A percentile compares a stretch with the other conserved stretches of the same genome.
Conservation (phyloP, 2,329 filamentous ascomycete genomes). For the Trichothecium sympodiale region DNA sequence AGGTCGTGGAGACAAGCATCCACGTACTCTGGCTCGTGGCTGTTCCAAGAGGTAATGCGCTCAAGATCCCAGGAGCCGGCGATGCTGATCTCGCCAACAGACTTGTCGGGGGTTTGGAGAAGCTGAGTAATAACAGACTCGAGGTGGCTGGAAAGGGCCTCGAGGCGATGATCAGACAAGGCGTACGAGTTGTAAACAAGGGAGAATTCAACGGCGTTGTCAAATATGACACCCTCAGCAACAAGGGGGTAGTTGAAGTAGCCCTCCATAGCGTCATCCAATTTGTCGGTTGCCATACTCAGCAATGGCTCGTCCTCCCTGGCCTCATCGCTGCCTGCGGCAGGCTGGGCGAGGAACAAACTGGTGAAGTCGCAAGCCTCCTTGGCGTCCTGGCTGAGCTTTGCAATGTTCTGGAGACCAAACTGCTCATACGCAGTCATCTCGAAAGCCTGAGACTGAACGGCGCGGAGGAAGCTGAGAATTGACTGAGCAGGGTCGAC, state of each 20-base stretch:
- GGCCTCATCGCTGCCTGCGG: slow-evolving; percentile 1
- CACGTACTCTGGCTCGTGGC: neutral
- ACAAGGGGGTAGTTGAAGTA: slow-evolving; percentile 7
- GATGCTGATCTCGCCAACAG: neutral
- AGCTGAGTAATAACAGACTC: too few relatives aligned
- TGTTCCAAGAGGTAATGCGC: too few relatives aligned
- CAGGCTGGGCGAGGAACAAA: neutral
- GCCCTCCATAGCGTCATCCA: slow-evolving; percentile 5
- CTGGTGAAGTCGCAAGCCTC: neutral
- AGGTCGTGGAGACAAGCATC: neutral
- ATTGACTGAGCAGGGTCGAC: neutral
- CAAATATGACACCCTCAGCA: neutral
- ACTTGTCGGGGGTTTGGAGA: too few relatives aligned
- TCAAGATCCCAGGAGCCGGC: neutral
- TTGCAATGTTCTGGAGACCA: slow-evolving; percentile 7
- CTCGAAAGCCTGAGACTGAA: slow-evolving; percentile 1
- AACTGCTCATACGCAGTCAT: slow-evolving; percentile 10
- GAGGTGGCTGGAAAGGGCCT: slow-evolving; percentile 1
- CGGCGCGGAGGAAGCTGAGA: neutral
- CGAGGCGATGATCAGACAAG: neutral
- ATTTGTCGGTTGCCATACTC: neutral
- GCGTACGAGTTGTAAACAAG: slow-evolving; percentile 3
- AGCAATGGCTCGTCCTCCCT: neutral
- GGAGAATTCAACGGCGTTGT: slow-evolving; percentile 1
- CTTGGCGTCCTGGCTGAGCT: slow-evolving; percentile 4